Evolutionary conservation across 2,329 filamentous ascomycete genomes (phyloP).

Genomic region (Acrocalymma vagum): DNA sequence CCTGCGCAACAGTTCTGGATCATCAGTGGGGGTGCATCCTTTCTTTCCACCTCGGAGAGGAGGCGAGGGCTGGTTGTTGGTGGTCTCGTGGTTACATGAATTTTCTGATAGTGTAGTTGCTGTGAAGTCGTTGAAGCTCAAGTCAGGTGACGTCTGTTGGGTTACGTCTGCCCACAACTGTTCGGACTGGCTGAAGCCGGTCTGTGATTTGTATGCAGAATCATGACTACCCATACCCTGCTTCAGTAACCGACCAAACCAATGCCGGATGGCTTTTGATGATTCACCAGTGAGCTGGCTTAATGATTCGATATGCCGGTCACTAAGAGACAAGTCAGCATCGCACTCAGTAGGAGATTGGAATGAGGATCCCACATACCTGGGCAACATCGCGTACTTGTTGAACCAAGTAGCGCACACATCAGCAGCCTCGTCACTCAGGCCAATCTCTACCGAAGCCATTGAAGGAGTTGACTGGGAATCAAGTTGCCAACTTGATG

Average conservation of each 20-base stretch:
- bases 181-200: slow-evolving; percentile 33
- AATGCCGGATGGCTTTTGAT: slow-evolving; percentile 40
- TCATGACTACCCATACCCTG: slow-evolving; percentile 46
- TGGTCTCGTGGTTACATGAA: slow-evolving; percentile 25
- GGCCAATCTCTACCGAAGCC: slow-evolving; percentile 28
- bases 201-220: slow-evolving; percentile 49
- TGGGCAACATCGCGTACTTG: slow-evolving; percentile 45
- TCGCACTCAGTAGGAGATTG: too few species aligned
- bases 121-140: slow-evolving; percentile 12
- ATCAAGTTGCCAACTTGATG: slow-evolving; percentile 36
- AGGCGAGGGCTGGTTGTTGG: slow-evolving; percentile 16
- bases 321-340: slow-evolving; percentile 23
- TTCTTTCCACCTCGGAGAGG: slow-evolving; percentile 41
- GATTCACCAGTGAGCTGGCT: slow-evolving; percentile 46
- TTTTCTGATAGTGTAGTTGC: slow-evolving; percentile 21
- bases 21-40: slow-evolving; percentile 43
- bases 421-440: slow-evolving; percentile 47
- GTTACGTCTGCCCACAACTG: slow-evolving; percentile 27
- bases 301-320: slow-evolving; percentile 45
- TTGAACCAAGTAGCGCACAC: slow-evolving; percentile 49
- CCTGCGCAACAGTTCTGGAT: slow-evolving; percentile 35
- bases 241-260: slow-evolving; percentile 47
- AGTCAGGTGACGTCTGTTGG: slow-evolving; percentile 8
- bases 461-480: slow-evolving; percentile 27
- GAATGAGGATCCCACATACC: too few species aligned